phyloP scores from a whole-genome alignment of 2,329 filamentous ascomycete species.

The Chrysosporium queenslandicum region DNA sequence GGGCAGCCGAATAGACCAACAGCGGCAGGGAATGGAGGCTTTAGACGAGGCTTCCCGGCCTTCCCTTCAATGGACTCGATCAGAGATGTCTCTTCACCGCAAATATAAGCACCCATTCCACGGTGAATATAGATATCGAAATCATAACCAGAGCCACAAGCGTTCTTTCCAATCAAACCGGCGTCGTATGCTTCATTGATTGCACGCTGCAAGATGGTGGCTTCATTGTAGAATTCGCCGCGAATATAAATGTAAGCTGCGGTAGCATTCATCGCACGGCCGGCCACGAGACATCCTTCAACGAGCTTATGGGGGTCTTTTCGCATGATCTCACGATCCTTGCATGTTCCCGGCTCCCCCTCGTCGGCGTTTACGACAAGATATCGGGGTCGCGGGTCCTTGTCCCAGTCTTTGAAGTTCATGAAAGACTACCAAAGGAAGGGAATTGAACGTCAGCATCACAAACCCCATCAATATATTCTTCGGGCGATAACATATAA shows the following conservation, averaged over 20 bases:
- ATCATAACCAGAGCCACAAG: conserved; percentile 91
- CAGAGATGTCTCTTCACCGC: conserved; percentile 93
- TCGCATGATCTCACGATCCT: conserved; percentile 99
- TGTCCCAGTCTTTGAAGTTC: conserved; percentile 99
- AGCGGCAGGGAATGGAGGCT: conserved; percentile 95
- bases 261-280: conserved; percentile 96
- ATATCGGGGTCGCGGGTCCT: conserved; percentile 91
- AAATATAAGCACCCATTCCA: conserved; percentile 94
- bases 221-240: conserved; percentile 95
- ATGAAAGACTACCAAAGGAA: conserved; percentile 70
- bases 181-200: conserved; percentile 97
- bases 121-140: conserved; percentile 96
- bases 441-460: conserved; percentile 11
- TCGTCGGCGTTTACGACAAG: conserved; percentile 98
- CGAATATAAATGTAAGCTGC: conserved; percentile 99
- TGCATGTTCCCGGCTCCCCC: conserved; percentile 97
- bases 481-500: not conserved
- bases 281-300: conserved; percentile 91
- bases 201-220: conserved; percentile 80
- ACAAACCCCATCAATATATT: not conserved
- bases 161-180: conserved; percentile 95
- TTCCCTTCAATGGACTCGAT: conserved; percentile 98
- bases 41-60: conserved; percentile 93
- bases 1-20: conserved; percentile 97
- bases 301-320: conserved; percentile 99